Evolutionary conservation across 2,329 filamentous ascomycete genomes (phyloP).

Genomic region (Fusarium burgessii): DNA sequence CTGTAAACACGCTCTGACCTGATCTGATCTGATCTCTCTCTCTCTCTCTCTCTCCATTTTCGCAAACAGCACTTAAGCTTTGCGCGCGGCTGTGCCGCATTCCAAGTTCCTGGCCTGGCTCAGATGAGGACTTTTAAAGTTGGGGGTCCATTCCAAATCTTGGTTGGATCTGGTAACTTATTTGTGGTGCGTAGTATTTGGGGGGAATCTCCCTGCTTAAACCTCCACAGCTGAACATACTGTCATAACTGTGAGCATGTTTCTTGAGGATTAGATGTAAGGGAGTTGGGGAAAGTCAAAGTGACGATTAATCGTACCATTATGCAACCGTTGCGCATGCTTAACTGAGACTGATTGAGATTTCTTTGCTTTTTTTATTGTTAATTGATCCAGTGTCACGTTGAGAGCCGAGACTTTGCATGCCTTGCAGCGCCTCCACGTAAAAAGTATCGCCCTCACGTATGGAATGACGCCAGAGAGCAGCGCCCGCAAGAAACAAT

Average conservation of each 20-base stretch:
- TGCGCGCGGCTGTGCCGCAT: slow-evolving; percentile 7
- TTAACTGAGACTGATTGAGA: slow-evolving; percentile 18
- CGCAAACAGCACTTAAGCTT: slow-evolving; percentile 21
- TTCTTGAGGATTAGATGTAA: slow-evolving; percentile 14
- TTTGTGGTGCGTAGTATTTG: neutral
- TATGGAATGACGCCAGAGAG: slow-evolving; percentile 28
- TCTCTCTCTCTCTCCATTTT: neutral
- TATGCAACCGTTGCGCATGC: neutral
- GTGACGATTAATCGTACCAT: slow-evolving; percentile 5
- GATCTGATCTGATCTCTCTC: too few relatives aligned
- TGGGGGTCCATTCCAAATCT: slow-evolving; percentile 7
- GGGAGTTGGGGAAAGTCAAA: slow-evolving; percentile 5
- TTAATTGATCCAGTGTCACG: slow-evolving; percentile 20
- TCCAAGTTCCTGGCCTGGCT: slow-evolving; percentile 5
- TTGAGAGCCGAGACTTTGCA: slow-evolving; percentile 37
- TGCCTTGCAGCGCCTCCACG: neutral
- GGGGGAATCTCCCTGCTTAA: slow-evolving; percentile 21
- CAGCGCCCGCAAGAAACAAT: neutral
- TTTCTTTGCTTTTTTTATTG: neutral
- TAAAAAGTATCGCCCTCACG: neutral
- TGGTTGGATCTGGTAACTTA: too few relatives aligned
- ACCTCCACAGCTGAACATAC: neutral
- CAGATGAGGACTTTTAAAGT: neutral
- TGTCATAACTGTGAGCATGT: neutral
- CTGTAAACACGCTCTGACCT: neutral